Percentiles rank a stretch among this genome's conserved stretches.
These are phyloP conservation scores for Phytopythium cucurbitacearum DNA, from an alignment of 352 stramenopile species.

Conservation along the genomic window DNA sequence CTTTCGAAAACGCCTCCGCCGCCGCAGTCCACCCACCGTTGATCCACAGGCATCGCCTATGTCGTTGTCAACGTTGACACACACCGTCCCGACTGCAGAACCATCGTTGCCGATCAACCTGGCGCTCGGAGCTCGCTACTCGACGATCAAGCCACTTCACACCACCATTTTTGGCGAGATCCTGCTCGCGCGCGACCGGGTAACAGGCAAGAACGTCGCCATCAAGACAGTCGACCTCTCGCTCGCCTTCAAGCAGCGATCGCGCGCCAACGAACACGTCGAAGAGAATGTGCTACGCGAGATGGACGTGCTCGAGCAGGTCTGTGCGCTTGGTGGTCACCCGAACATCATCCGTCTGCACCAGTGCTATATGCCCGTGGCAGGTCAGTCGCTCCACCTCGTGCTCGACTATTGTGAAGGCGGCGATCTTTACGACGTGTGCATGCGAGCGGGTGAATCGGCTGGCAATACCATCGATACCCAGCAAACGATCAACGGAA, in stretches of 20 bases:
- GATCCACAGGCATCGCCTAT: no score
- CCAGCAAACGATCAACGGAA: constrained; percentile 9
- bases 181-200: constrained; percentile 49
- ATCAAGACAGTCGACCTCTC: constrained; percentile 71
- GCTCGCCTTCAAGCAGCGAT: constrained; percentile 49
- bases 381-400: constrained; percentile 44
- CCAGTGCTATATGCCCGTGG: constrained; percentile 57
- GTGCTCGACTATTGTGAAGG: constrained; percentile 79
- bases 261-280: constrained; percentile 36
- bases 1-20: no score
- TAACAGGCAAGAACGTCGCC: constrained; percentile 51
- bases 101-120: background rate
- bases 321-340: constrained; percentile 53
- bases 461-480: constrained; percentile 2
- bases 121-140: constrained; percentile 22
- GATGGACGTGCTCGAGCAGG: constrained; percentile 55
- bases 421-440: constrained; percentile 67
- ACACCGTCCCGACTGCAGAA: no score
- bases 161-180: constrained; percentile 71
- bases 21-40: no score
- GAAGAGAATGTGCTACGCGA: constrained; percentile 71
- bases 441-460: constrained; percentile 13
- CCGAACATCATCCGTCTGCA: constrained; percentile 70
- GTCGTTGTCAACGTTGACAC: no score
- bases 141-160: constrained; percentile 37